Base-by-base conservation (phyloP, 257 asterid genomes). In the Schizonepeta tenuifolia region DNA sequence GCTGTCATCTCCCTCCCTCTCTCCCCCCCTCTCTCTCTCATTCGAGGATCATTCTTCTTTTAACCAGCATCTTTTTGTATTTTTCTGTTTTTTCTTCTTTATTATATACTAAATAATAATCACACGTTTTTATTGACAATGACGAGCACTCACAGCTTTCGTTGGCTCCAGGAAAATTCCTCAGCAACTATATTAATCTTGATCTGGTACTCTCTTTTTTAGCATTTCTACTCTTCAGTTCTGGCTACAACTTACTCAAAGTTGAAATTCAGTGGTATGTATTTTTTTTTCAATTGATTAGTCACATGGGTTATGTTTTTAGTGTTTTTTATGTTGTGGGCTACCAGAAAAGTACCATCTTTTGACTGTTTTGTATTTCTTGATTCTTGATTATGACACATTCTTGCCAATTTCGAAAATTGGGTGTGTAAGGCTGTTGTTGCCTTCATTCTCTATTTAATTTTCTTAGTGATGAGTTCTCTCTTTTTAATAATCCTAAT, bases 71-170 rank as follows among this genome's bases (percentile, higher is more conserved):
- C 5, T 33, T 36, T 20, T 36, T 12, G 7, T 53, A 55, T 22
- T 13, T 13, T 55, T 55, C 1, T 28, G 4, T 3, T 14, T 61
- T 55, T 22, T 56, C 5, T 33, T 10, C 9, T 53, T 36, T n/a
- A 11, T 13, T 12, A 35, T 57, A 11, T 5, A 36, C 1, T 12
- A 5, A 11, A 13, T 40, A 7, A 9, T 55, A n/a, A 17, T 57
- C 70, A 47, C 70, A 49, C 70, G 76, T 60, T 60, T 70, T 12
- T 49, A 4, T 22, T 28, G 7, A 70, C 22, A 22, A 24, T 3
- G 36, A 56, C 51, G 51, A 38, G 18, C 17, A 21, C 31, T n/a
- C 33, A 41, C 5, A 24, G 26, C 26, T 24, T 24, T 24, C 2
- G 26, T 24, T 24, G 26, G 26, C 26, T 24, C 26, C 26, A 1